Evolutionary conservation across 257 asterid species (phyloP).

Genomic region (Solanum commersonii): DNA sequence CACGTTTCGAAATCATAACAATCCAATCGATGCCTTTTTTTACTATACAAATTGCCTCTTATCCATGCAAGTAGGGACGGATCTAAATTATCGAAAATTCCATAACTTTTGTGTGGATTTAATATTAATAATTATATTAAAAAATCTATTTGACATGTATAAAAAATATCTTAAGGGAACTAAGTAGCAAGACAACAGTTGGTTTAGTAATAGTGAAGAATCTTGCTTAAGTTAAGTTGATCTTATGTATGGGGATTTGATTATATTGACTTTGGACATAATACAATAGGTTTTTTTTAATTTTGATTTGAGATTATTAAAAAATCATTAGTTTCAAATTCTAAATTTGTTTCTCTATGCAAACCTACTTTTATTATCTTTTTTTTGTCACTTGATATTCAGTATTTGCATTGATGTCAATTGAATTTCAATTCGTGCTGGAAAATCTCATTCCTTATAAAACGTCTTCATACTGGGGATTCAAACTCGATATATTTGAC

Average conservation of each 20-base stretch:
- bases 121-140: too few relatives aligned
- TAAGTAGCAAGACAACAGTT: too few relatives aligned
- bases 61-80: not conserved
- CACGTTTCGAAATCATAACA: not conserved
- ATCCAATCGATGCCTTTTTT: not conserved
- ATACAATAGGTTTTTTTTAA: too few relatives aligned
- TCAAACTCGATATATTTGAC: too few relatives aligned
- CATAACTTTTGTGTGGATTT: not conserved
- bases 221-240: not conserved
- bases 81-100: not conserved
- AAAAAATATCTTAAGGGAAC: too few relatives aligned
- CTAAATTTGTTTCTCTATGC: not conserved
- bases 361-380: not conserved
- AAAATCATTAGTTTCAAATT: not conserved
- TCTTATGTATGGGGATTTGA: not conserved
- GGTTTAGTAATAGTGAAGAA: too few relatives aligned
- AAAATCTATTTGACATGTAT: too few relatives aligned
- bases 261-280: too few relatives aligned
- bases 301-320: not conserved
- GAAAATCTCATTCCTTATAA: not conserved
- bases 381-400: not conserved
- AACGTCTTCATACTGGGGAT: accelerated
- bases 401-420: not conserved
- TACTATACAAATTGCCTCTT: not conserved
- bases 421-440: not conserved